Conservation (phyloP, 1,284 basidiomycete species). For the Exsudoporus floridanus region DNA sequence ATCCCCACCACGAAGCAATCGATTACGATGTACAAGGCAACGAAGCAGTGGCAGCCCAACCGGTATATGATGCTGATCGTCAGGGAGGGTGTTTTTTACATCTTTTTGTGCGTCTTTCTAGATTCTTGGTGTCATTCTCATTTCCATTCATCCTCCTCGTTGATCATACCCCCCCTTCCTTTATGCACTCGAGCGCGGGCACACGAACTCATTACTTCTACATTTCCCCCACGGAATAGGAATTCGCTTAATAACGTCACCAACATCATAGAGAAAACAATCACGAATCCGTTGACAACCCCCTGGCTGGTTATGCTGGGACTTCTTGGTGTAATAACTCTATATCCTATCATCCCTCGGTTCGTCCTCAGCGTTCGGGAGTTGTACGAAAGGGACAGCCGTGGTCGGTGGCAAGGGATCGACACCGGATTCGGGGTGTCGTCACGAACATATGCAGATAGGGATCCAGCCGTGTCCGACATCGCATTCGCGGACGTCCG, state of each 20-base stretch:
- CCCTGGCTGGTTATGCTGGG: background rate
- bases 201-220: background rate
- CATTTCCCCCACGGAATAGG: background rate
- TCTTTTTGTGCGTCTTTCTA: background rate
- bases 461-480: background rate
- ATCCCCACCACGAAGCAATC: background rate
- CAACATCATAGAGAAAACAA: background rate
- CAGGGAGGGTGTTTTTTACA: background rate
- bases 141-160: background rate
- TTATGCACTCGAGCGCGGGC: background rate
- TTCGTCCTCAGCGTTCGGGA: background rate
- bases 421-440: constrained; percentile 7
- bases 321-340: background rate
- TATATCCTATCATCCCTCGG: background rate
- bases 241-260: background rate
- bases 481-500: background rate
- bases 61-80: background rate
- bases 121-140: background rate
- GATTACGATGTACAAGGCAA: background rate
- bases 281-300: background rate
- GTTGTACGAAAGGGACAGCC: background rate
- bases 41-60: background rate
- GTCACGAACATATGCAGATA: background rate
- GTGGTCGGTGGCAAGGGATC: background rate
- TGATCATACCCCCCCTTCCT: too few relatives aligned